Conservation (phyloP, 305 asterid species). For the Fraxinus greggii region DNA sequence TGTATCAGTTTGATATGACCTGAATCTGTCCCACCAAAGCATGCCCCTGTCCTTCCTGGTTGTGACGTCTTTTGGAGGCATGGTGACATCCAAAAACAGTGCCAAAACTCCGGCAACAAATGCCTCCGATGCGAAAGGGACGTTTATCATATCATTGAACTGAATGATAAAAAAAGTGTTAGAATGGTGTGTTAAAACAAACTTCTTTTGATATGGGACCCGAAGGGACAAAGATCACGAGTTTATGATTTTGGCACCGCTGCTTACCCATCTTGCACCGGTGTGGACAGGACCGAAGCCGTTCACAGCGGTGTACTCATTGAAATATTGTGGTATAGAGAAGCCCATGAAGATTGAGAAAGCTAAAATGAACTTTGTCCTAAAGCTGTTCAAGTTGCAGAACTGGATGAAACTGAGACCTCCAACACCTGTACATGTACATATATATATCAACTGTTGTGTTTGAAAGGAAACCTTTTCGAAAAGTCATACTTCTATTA, state of each 20-base stretch:
- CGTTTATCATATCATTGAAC: constrained; percentile 89
- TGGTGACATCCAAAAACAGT: constrained; percentile 53
- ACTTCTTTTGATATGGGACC: background rate
- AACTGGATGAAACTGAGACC: constrained; percentile 81
- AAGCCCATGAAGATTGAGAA: constrained; percentile 92
- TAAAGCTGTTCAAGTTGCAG: constrained; percentile 83
- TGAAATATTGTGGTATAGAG: constrained; percentile 92
- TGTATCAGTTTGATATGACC: constrained; percentile 65
- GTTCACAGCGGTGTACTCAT: constrained; percentile 52
- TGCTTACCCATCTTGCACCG: constrained; percentile 79
- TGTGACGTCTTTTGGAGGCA: constrained; percentile 61
- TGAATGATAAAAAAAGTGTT: constrained; percentile 1
- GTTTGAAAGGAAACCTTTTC: background rate
- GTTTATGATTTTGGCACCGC: background rate
- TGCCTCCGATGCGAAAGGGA: constrained; percentile 75
- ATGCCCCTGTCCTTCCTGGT: constrained; percentile 77
- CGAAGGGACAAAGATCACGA: background rate
- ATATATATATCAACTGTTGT: background rate
- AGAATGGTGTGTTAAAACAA: background rate
- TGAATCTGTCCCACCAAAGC: constrained; percentile 91
- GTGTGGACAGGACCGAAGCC: constrained; percentile 79
- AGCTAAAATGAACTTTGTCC: constrained; percentile 80
- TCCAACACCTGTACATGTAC: constrained; percentile 58
- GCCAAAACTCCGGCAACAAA: constrained; percentile 79
- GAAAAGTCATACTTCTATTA: background rate